Conservation (phyloP, 768 basidiomycete genomes). For the Pulveroboletus sp. region DNA sequence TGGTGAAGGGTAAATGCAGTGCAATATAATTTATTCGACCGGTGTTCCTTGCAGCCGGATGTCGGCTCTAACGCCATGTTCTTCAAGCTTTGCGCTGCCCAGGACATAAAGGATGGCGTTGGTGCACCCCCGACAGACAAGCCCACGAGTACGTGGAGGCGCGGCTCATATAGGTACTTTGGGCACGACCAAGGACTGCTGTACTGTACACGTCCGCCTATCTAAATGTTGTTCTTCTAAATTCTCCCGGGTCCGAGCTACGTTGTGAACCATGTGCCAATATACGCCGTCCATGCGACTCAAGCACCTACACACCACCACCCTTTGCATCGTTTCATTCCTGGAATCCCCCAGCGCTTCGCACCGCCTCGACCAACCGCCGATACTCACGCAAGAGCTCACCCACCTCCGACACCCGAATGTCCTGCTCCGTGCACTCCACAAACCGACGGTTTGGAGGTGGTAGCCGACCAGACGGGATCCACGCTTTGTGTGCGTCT, state of each 20-base stretch:
- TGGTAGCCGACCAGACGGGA: constrained; percentile 39
- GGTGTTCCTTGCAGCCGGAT: too few species aligned
- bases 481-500: constrained; percentile 34
- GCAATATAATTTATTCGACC: too few species aligned
- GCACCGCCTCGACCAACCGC: constrained; percentile 65
- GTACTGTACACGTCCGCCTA: background rate
- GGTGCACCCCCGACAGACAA: too few species aligned
- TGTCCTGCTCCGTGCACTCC: constrained; percentile 67
- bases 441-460: constrained; percentile 70
- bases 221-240: background rate
- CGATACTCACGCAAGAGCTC: constrained; percentile 80
- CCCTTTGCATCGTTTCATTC: constrained; percentile 6
- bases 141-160: too few species aligned
- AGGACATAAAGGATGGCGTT: too few species aligned
- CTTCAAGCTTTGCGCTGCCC: too few species aligned
- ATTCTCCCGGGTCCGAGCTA: background rate
- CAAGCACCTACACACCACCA: too few species aligned
- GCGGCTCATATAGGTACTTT: too few species aligned
- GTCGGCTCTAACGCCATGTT: too few species aligned
- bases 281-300: too few species aligned
- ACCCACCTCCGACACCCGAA: constrained; percentile 75
- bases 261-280: background rate
- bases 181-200: background rate
- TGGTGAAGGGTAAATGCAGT: too few species aligned
- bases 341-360: constrained; percentile 44